phyloP scores from a whole-genome alignment of 108 stramenopile species.

The Seminavis robusta region DNA sequence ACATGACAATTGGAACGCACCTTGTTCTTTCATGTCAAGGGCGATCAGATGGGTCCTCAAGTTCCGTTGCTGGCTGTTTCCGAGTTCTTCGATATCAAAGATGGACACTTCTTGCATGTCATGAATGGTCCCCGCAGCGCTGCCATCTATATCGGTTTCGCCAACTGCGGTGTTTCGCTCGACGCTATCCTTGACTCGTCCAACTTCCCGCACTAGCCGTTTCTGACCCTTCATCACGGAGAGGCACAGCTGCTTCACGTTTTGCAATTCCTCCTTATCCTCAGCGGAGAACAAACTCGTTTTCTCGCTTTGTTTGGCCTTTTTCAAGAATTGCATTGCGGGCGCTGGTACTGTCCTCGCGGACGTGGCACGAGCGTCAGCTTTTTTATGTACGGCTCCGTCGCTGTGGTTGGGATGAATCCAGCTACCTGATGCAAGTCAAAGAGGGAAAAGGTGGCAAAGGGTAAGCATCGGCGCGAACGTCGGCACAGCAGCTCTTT shows the following conservation, averaged over 20 bases:
- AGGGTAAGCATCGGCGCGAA: not conserved
- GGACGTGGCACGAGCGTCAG: not conserved
- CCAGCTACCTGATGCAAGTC: no score
- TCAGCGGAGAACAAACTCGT: not conserved
- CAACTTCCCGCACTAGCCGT: constrained; percentile 9
- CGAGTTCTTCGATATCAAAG: constrained; percentile 3
- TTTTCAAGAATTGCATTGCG: not conserved
- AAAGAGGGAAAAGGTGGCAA: not conserved
- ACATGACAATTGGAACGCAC: no score
- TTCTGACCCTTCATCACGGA: constrained; percentile 20
- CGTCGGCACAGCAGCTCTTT: not conserved
- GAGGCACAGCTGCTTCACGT: constrained; percentile 29
- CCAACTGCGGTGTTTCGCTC: not conserved
- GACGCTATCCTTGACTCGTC: constrained; percentile 10
- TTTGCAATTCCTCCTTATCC: constrained; percentile 29
- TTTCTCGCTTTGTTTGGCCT: not conserved
- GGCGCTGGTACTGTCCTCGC: not conserved
- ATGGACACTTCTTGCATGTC: constrained; percentile 2
- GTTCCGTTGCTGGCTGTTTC: constrained; percentile 10
- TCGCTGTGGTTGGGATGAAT: not conserved
- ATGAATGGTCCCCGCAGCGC: not conserved
- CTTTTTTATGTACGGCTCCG: not conserved
- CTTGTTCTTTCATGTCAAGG: constrained; percentile 33
- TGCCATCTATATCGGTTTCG: no score
- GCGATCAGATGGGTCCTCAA: constrained; percentile 24